A percentile compares a stretch with the other conserved stretches of the same genome.
Conservation (phyloP, 768 basidiomycete species). For the Tylopilus subfusipes region DNA sequence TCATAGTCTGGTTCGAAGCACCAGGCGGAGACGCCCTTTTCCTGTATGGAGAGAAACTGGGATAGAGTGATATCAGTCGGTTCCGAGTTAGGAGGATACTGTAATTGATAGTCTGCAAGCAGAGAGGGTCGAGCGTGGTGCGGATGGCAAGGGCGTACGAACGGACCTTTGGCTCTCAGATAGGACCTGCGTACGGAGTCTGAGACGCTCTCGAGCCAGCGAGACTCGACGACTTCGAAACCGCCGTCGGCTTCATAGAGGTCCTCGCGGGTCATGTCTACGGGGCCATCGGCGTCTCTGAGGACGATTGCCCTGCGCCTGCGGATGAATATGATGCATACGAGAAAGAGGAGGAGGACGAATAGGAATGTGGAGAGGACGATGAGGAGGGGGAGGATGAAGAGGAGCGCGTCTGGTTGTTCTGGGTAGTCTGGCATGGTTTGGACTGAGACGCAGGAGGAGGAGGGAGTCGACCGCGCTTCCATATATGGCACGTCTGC, state of each 20-base stretch:
- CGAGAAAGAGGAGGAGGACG: conserved; percentile 85
- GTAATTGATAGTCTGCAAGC: conserved; percentile 69
- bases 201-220: conserved; percentile 85
- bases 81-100: conserved; percentile 93
- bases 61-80: conserved; percentile 98
- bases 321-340: conserved; percentile 84
- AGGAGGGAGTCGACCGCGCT: too few relatives aligned
- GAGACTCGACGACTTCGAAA: conserved; percentile 84
- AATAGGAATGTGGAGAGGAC: conserved; percentile 91
- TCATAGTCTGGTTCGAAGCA: conserved; percentile 99
- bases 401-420: conserved; percentile 64
- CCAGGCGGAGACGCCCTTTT: conserved; percentile 99
- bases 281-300: conserved; percentile 84
- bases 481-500: conserved; percentile 10
- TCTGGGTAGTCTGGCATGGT: conserved; percentile 17
- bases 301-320: conserved; percentile 73
- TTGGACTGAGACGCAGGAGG: too few relatives aligned
- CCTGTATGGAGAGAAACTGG: conserved; percentile 98
- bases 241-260: conserved; percentile 90
- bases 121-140: not conserved
- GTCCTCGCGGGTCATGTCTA: conserved; percentile 91
- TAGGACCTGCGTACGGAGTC: conserved; percentile 71
- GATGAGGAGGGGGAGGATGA: conserved; percentile 92
- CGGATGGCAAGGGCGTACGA: not conserved
- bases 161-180: conserved; percentile 80